These are phyloP conservation scores for Trichocomaceae sp. DNA, from an alignment of 2,329 filamentous ascomycete genomes.

Conservation along the genomic window DNA sequence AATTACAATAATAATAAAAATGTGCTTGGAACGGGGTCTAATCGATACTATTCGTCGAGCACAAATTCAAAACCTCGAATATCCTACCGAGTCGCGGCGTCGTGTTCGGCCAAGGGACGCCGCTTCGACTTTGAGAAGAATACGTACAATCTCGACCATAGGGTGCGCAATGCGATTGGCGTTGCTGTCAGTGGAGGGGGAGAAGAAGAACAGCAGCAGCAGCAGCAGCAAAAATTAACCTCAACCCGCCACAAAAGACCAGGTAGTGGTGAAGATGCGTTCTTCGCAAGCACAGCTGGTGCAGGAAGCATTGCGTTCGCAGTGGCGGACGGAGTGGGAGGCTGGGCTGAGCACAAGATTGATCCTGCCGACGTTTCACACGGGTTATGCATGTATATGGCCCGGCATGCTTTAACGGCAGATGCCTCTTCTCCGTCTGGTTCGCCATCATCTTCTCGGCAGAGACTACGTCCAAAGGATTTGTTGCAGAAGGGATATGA, in stretches of 20 bases:
- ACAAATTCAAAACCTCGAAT: conserved; percentile 39
- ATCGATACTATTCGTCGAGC: not conserved
- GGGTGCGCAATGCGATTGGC: conserved; percentile 30
- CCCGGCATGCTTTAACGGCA: conserved; percentile 64
- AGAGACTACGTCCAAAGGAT: conserved; percentile 51
- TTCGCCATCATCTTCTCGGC: conserved; percentile 20
- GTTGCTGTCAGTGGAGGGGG: conserved; percentile 25
- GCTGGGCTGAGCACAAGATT: conserved; percentile 87
- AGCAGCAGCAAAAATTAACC: conserved; percentile 35
- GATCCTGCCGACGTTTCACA: conserved; percentile 95
- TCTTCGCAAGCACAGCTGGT: conserved; percentile 81
- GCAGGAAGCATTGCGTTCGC: conserved; percentile 66
- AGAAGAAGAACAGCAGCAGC: no score
- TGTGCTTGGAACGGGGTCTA: not conserved
- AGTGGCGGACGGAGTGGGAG: conserved; percentile 89
- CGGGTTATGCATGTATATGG: conserved; percentile 89
- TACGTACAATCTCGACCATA: conserved; percentile 64
- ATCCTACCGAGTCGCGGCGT: conserved; percentile 65
- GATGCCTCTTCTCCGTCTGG: no score
- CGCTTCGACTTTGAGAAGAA: conserved; percentile 62
- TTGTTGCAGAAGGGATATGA: conserved; percentile 83
- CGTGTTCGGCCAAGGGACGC: conserved; percentile 66
- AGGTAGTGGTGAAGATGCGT: conserved; percentile 87
- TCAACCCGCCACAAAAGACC: conserved; percentile 56
- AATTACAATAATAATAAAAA: no score